Percentiles rank a stretch among this genome's conserved stretches.
Evolutionary conservation across 208 protist genomes (phyloP).

Genomic region (Leishmania lainsoni): DNA sequence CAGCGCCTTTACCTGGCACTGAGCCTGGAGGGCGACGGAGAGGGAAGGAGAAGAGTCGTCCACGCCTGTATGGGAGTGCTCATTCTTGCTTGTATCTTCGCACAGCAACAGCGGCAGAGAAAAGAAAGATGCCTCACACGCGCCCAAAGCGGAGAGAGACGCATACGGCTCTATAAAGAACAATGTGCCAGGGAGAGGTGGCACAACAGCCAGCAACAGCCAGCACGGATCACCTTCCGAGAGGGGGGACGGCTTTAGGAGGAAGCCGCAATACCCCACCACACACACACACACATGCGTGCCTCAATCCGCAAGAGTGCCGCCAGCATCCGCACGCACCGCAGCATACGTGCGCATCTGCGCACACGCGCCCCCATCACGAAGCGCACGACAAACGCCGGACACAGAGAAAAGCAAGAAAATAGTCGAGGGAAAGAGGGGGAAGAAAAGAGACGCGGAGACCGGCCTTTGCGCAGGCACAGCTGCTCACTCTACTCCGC

Average conservation of each 20-base stretch:
- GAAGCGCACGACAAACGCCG: not conserved
- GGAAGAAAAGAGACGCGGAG: not conserved
- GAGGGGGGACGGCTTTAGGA: not conserved
- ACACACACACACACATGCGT: not conserved
- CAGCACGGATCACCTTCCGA: not conserved
- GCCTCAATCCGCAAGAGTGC: not conserved
- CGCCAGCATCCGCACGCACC: not conserved
- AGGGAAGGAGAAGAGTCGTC: not conserved
- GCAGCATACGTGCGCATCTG: not conserved
- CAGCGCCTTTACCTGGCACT: not conserved
- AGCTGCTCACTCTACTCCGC: not conserved
- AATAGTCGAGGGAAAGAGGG: not conserved
- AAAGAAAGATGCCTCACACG: not conserved
- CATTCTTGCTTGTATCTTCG: not conserved
- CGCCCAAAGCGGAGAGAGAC: not conserved
- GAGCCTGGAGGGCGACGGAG: not conserved
- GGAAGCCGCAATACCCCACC: not conserved
- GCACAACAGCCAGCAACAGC: not conserved
- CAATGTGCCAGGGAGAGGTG: not conserved
- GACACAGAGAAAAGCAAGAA: not conserved
- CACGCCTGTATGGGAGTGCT: not conserved
- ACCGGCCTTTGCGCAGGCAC: not conserved
- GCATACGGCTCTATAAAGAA: not conserved
- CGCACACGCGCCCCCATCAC: not conserved
- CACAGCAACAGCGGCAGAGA: not conserved